These are phyloP conservation scores for Ophiostoma montium DNA, from an alignment of 2,329 filamentous ascomycete species.

Conservation along the genomic window DNA sequence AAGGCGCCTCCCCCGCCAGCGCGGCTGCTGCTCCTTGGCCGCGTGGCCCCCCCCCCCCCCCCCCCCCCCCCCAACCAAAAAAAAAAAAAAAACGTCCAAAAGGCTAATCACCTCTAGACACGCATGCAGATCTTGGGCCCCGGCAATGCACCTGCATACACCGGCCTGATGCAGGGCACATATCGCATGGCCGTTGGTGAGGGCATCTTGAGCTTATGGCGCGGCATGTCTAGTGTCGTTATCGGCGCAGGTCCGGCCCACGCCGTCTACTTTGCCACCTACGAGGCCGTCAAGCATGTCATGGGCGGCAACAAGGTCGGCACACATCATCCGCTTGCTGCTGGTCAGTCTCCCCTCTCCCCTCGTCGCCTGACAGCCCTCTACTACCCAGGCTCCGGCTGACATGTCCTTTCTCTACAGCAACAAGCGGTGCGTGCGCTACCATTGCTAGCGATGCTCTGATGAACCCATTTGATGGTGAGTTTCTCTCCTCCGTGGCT, in stretches of 20 bases:
- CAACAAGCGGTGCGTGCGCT: slow-evolving; percentile 81
- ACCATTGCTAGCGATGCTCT: slow-evolving; percentile 96
- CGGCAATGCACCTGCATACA: slow-evolving; percentile 62
- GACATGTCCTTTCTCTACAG: slow-evolving; percentile 33
- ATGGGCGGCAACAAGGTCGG: slow-evolving; percentile 85
- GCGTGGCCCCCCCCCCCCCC: too few species aligned
- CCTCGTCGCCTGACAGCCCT: not conserved
- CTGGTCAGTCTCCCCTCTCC: slow-evolving; percentile 44
- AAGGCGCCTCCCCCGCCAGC: too few species aligned
- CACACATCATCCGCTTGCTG: slow-evolving; percentile 83
- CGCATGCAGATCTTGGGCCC: slow-evolving; percentile 95
- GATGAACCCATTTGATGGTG: slow-evolving; percentile 99
- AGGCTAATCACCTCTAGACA: slow-evolving; percentile 48
- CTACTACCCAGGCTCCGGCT: not conserved
- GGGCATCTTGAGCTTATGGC: slow-evolving; percentile 84
- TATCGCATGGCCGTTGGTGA: slow-evolving; percentile 84
- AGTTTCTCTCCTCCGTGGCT: slow-evolving; percentile 15
- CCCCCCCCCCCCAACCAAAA: too few species aligned
- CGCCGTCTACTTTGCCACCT: slow-evolving; percentile 96
- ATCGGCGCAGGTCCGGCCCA: slow-evolving; percentile 92
- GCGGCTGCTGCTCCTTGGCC: too few species aligned
- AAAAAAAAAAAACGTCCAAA: not conserved
- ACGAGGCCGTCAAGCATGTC: slow-evolving; percentile 90
- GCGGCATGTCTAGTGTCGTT: slow-evolving; percentile 90
- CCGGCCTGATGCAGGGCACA: slow-evolving; percentile 80